These are phyloP conservation scores for Mycena polygramma DNA, from an alignment of 768 basidiomycete species.

Conservation along the genomic window DNA sequence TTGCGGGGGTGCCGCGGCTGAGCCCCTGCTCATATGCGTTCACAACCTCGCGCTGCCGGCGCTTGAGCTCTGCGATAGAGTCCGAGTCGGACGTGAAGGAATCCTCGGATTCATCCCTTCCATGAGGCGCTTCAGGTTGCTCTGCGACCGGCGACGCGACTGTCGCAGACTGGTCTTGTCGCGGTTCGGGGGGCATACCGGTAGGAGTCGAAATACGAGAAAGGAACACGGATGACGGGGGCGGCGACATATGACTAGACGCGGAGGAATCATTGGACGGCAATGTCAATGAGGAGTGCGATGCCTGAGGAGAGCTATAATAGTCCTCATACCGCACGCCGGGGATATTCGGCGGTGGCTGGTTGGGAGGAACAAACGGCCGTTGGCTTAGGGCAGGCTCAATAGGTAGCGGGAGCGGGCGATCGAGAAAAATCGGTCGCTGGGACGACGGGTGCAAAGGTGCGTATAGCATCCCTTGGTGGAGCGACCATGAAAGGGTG, in stretches of 20 bases:
- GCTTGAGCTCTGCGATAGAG: background rate
- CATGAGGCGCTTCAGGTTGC: too few relatives aligned
- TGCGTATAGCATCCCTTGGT: conserved; percentile 17
- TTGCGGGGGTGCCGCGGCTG: background rate
- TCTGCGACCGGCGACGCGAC: conserved; percentile 16
- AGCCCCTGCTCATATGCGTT: background rate
- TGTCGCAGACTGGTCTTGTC: conserved; percentile 2
- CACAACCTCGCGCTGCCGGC: background rate
- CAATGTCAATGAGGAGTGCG: conserved; percentile 19
- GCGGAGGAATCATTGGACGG: conserved; percentile 20
- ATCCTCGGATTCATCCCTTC: background rate
- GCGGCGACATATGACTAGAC: conserved; percentile 6
- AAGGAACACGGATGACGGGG: conserved; percentile 12
- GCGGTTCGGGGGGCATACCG: background rate
- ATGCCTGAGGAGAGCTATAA: conserved; percentile 12
- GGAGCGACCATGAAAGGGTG: conserved; percentile 16
- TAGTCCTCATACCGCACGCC: background rate
- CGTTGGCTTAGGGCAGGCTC: background rate
- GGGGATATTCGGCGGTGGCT: background rate
- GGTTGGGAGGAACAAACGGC: conserved; percentile 3
- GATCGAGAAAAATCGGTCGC: background rate
- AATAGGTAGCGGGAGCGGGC: background rate
- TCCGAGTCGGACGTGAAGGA: background rate
- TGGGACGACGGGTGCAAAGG: conserved; percentile 14
- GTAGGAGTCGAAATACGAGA: conserved; percentile 12